Evolutionary conservation across 331 rosid species (phyloP).

Genomic region (Dryas integrifolia): DNA sequence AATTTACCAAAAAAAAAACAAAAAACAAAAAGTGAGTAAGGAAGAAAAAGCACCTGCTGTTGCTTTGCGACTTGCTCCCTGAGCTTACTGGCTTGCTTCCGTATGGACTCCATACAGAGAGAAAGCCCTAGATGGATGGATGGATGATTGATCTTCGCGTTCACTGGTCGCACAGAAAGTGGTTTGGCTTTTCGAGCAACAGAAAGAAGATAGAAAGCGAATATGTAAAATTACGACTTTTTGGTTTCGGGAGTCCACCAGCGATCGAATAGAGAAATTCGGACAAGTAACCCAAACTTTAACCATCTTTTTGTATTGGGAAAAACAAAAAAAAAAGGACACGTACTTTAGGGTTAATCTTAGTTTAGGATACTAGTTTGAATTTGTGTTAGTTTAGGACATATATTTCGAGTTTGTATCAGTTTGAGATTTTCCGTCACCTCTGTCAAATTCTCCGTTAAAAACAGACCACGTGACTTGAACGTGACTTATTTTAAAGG

Average conservation of each 20-base stretch:
- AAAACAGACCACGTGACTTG: too few species aligned
- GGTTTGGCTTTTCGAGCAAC: neutral
- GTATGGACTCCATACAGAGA: constrained; percentile 66
- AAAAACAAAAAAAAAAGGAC: too few species aligned
- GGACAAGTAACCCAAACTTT: too few species aligned
- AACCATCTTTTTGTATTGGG: too few species aligned
- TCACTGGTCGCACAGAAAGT: neutral
- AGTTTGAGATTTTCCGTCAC: too few species aligned
- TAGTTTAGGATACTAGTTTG: too few species aligned
- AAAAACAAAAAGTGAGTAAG: neutral
- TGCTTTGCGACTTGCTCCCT: constrained; percentile 94
- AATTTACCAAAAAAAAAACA: neutral
- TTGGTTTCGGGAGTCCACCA: neutral
- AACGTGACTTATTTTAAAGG: too few species aligned
- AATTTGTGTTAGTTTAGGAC: too few species aligned
- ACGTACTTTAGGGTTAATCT: too few species aligned
- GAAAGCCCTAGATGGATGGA: neutral
- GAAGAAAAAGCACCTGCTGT: constrained; percentile 63
- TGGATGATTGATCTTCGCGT: neutral
- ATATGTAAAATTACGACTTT: neutral
- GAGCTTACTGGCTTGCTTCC: constrained; percentile 86
- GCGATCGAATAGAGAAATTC: too few species aligned
- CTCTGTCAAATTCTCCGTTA: too few species aligned
- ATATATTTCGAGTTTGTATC: too few species aligned
- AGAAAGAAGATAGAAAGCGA: neutral